A percentile compares a stretch with the other conserved stretches of the same genome.
Evolutionary conservation across 2,329 filamentous ascomycete species (phyloP).

Genomic region (Cladorrhinum sp.): DNA sequence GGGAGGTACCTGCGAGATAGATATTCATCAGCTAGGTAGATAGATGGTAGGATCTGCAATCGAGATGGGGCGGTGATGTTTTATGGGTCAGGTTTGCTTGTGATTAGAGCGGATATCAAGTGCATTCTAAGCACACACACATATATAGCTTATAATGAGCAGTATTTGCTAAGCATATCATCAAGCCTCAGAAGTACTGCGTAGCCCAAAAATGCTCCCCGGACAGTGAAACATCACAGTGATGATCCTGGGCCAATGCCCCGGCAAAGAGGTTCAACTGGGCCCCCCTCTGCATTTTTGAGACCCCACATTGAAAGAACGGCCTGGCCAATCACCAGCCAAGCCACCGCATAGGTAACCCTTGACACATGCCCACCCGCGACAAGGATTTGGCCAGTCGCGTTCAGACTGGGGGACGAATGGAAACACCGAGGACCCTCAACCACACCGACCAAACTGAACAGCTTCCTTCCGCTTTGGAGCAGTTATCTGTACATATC

Average conservation of each 20-base stretch:
- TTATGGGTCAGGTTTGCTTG: too few relatives aligned
- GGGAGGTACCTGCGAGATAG: too few relatives aligned
- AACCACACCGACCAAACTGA: neutral
- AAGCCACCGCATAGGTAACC: conserved; percentile 13
- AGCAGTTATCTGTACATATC: conserved; percentile 7
- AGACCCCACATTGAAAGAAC: neutral
- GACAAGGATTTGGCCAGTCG: conserved; percentile 28
- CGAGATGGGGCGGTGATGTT: too few relatives aligned
- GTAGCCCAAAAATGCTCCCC: too few relatives aligned
- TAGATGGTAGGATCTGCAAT: neutral
- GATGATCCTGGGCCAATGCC: too few relatives aligned
- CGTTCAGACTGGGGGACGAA: conserved; percentile 19
- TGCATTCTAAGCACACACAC: too few relatives aligned
- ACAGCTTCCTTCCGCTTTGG: conserved; percentile 14
- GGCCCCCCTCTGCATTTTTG: neutral
- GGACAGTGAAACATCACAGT: too few relatives aligned
- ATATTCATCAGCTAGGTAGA: too few relatives aligned
- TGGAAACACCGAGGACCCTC: conserved; percentile 17
- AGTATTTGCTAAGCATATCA: too few relatives aligned
- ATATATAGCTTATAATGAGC: too few relatives aligned
- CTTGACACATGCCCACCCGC: conserved; percentile 27
- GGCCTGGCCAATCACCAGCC: conserved; percentile 16
- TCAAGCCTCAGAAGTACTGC: too few relatives aligned
- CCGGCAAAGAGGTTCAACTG: neutral
- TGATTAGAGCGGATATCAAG: too few relatives aligned